A percentile compares a stretch with the other conserved stretches of the same genome.
These are phyloP conservation scores for Penicillium taxi DNA, from an alignment of 495 filamentous ascomycete genomes.

Conservation along the genomic window DNA sequence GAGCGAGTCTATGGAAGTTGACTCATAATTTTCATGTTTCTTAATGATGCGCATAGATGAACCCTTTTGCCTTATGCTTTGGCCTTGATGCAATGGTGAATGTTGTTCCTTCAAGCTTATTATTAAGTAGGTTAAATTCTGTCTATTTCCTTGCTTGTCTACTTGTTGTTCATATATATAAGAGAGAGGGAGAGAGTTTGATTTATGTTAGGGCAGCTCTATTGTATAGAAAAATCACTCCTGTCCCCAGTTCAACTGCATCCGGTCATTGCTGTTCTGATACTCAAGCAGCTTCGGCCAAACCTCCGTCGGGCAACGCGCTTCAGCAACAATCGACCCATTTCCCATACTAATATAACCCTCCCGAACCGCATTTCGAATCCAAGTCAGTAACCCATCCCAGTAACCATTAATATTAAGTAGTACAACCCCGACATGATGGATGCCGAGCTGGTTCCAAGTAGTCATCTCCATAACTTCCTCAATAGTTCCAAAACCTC, in stretches of 20 bases:
- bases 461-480: conserved; percentile 95
- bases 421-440: conserved; percentile 69
- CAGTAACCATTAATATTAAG: conserved; percentile 88
- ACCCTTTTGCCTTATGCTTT: conserved; percentile 21
- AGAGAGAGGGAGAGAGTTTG: too few relatives aligned
- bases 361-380: conserved; percentile 62
- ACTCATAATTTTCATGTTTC: conserved; percentile 43
- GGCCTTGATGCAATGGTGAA: conserved; percentile 8
- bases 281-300: conserved; percentile 65
- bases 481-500: conserved; percentile 92
- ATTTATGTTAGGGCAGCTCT: neutral
- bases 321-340: conserved; percentile 69
- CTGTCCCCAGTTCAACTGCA: conserved; percentile 73
- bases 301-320: conserved; percentile 60
- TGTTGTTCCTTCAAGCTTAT: too few relatives aligned
- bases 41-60: conserved; percentile 34
- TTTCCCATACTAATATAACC: conserved; percentile 68
- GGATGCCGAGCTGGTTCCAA: conserved; percentile 97
- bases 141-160: too few relatives aligned
- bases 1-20: conserved; percentile 76
- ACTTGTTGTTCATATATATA: too few relatives aligned
- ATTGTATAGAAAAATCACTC: conserved; percentile 38
- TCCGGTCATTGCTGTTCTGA: conserved; percentile 60
- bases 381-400: conserved; percentile 77
- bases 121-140: too few relatives aligned